These are phyloP conservation scores for Diaporthe aspalathi DNA, from an alignment of 2,329 filamentous ascomycete species.

Conservation along the genomic window DNA sequence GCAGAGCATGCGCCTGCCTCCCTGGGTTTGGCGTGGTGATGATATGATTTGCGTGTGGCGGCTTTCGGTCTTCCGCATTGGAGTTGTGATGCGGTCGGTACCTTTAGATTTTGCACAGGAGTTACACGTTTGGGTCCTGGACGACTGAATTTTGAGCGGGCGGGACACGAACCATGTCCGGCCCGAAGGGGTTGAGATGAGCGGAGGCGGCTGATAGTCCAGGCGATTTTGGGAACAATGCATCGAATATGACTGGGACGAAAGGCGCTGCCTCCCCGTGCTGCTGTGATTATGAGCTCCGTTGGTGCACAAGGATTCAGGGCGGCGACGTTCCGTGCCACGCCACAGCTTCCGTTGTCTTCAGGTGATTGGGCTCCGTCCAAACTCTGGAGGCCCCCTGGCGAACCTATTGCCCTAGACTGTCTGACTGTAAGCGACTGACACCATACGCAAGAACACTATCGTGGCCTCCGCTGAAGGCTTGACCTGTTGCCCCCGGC, in stretches of 20 bases:
- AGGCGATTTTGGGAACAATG: too few species aligned
- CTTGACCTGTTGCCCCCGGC: background rate
- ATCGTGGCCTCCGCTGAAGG: too few species aligned
- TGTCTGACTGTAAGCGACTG: accelerated
- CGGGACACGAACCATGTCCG: background rate
- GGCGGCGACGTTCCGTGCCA: too few species aligned
- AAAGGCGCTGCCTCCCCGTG: background rate
- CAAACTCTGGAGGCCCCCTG: too few species aligned
- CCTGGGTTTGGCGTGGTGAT: too few species aligned
- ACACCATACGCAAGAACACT: background rate
- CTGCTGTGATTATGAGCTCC: background rate
- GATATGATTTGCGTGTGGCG: background rate
- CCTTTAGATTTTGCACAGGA: background rate
- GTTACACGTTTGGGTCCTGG: background rate
- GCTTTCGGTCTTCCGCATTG: background rate
- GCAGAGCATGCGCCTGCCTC: too few species aligned
- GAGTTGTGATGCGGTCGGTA: background rate
- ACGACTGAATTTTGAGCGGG: background rate
- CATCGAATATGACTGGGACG: background rate
- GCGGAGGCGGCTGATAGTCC: background rate
- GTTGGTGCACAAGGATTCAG: background rate
- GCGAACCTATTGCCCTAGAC: too few species aligned
- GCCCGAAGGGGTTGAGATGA: background rate
- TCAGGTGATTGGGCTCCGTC: too few species aligned
- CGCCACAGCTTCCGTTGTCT: background rate